These are phyloP conservation scores for Blastosporella zonata DNA, from an alignment of 1,284 basidiomycete species.

Conservation along the genomic window DNA sequence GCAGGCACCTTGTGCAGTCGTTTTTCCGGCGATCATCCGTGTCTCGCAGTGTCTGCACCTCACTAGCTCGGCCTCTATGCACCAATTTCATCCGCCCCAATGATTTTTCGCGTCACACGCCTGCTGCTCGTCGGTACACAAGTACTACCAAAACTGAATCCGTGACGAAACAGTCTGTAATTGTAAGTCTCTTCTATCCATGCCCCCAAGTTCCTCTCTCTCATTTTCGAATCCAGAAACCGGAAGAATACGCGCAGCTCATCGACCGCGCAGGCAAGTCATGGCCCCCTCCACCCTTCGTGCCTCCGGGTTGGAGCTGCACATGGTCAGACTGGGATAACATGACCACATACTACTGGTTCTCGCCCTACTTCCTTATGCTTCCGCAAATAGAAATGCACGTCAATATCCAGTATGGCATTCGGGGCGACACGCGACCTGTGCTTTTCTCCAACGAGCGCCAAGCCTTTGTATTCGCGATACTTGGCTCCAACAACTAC, in stretches of 20 bases:
- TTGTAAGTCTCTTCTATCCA: constrained; percentile 4
- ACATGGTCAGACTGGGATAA: constrained; percentile 31
- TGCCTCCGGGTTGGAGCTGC: constrained; percentile 32
- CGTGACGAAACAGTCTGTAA: background rate
- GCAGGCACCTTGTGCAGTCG: constrained; percentile 2
- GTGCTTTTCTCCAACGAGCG: constrained; percentile 28
- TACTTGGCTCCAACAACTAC: constrained; percentile 18
- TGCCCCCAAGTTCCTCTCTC: background rate
- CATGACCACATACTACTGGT: constrained; percentile 33
- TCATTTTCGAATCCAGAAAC: background rate
- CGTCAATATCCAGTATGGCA: constrained; percentile 31
- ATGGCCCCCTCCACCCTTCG: constrained; percentile 25
- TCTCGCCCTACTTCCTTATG: constrained; percentile 34
- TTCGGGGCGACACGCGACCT: constrained; percentile 32
- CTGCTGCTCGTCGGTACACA: background rate
- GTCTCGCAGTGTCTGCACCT: background rate
- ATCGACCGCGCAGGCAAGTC: constrained; percentile 23
- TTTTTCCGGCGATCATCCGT: background rate
- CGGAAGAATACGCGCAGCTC: constrained; percentile 10
- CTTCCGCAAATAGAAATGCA: constrained; percentile 37
- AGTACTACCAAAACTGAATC: background rate
- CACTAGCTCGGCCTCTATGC: background rate
- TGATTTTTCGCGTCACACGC: background rate
- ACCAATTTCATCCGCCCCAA: background rate
- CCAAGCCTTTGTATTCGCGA: constrained; percentile 23